phyloP scores from a whole-genome alignment of 1,284 basidiomycete genomes.

The Marasmius sp. region DNA sequence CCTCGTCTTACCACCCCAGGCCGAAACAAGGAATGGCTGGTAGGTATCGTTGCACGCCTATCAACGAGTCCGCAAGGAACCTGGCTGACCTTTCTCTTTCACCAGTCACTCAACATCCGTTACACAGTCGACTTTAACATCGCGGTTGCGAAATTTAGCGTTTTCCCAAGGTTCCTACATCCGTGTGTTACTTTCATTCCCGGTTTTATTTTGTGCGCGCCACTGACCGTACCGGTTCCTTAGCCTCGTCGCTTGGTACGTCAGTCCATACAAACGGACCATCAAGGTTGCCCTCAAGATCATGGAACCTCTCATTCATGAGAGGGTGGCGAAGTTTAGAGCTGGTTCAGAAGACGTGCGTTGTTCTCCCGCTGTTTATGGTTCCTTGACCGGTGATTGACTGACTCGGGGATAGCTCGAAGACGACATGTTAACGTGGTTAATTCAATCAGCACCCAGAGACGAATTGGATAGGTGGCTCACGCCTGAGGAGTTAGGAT shows the following conservation, averaged over 20 bases:
- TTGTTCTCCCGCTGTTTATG: not conserved
- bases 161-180: not conserved
- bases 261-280: not conserved
- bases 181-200: not conserved
- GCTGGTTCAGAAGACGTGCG: not conserved
- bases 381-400: not conserved
- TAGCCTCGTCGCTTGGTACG: not conserved
- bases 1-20: not conserved
- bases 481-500: not conserved
- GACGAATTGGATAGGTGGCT: not conserved
- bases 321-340: not conserved
- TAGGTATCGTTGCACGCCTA: not conserved
- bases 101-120: not conserved
- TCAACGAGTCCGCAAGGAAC: too few species aligned
- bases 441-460: not conserved
- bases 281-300: not conserved
- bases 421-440: not conserved
- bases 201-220: not conserved
- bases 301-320: not conserved
- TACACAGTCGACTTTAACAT: not conserved
- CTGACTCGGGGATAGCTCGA: not conserved
- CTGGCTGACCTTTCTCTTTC: not conserved
- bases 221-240: not conserved
- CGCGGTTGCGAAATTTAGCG: not conserved
- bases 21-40: slow-evolving; percentile 1